Evolutionary conservation across 306 rosid genomes (phyloP).

Genomic region (Vigna mungo): DNA sequence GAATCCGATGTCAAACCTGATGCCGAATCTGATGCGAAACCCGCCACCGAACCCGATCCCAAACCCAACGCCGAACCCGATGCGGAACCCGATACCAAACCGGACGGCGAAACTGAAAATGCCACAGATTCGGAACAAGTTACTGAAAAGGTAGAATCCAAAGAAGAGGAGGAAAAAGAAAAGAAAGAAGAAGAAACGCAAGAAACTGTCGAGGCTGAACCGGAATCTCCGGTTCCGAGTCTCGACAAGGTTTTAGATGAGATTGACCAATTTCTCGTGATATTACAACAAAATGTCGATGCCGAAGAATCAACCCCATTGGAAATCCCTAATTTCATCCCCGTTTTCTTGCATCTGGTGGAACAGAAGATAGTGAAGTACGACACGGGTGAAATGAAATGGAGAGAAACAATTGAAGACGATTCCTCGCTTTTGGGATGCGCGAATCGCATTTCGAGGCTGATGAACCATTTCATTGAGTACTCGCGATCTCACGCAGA

Average conservation of each 20-base stretch:
- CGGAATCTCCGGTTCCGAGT: constrained; percentile 39
- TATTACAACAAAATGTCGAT: neutral
- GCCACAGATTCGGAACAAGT: neutral
- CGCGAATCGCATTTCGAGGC: constrained; percentile 54
- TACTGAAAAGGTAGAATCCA: neutral
- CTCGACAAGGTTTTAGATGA: constrained; percentile 50
- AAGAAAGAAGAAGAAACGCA: neutral
- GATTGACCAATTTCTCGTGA: constrained; percentile 49
- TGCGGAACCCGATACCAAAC: neutral
- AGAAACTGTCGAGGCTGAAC: neutral
- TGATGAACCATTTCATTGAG: constrained; percentile 28
- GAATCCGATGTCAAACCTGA: neutral
- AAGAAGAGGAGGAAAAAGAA: neutral
- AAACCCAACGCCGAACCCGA: neutral
- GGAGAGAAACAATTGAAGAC: constrained; percentile 40
- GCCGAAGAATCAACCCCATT: neutral
- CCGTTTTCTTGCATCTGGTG: constrained; percentile 54
- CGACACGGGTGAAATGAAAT: constrained; percentile 44
- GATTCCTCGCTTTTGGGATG: constrained; percentile 55
- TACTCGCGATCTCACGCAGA: neutral
- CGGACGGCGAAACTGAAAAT: neutral
- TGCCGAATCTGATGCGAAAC: neutral
- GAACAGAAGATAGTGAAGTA: constrained; percentile 52
- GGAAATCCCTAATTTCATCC: constrained; percentile 51
- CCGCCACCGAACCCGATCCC: too few relatives aligned